These are phyloP conservation scores for Colletotrichum orchidophilum DNA, from an alignment of 2,329 filamentous ascomycete species.

Conservation along the genomic window DNA sequence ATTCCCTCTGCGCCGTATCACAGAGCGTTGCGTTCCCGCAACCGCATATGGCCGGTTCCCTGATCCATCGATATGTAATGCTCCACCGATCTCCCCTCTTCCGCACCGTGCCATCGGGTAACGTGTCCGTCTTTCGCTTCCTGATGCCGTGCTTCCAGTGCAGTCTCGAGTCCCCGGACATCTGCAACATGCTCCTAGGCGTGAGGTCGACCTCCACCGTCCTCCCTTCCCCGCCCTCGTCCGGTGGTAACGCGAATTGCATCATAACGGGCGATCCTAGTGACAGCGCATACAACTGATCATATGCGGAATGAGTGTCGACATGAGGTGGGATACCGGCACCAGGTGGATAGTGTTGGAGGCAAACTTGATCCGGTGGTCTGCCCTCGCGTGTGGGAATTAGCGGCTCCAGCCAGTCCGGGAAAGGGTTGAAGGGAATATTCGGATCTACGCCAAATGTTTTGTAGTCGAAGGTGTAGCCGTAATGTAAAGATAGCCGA, in stretches of 20 bases:
- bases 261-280: conserved; percentile 54
- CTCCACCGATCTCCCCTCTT: conserved; percentile 59
- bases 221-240: neutral
- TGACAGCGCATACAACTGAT: conserved; percentile 56
- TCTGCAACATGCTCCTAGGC: conserved; percentile 60
- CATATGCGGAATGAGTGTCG: conserved; percentile 59
- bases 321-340: conserved; percentile 69
- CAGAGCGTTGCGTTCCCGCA: conserved; percentile 60
- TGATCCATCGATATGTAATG: conserved; percentile 64
- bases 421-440: conserved; percentile 60
- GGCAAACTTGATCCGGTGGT: conserved; percentile 65
- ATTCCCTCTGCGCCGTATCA: conserved; percentile 58
- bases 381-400: conserved; percentile 54
- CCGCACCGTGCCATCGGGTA: conserved; percentile 56
- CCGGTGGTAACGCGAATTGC: conserved; percentile 49
- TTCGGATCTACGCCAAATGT: conserved; percentile 63
- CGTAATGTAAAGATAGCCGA: conserved; percentile 62
- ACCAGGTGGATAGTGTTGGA: conserved; percentile 69
- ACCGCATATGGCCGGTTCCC: conserved; percentile 55
- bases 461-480: conserved; percentile 67
- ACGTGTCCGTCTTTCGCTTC: conserved; percentile 60
- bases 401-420: conserved; percentile 59
- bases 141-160: conserved; percentile 67
- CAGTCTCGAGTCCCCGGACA: conserved; percentile 58
- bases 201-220: conserved; percentile 56